Evolutionary conservation across 2,329 filamentous ascomycete species (phyloP).

Genomic region (Penicillium sp.): DNA sequence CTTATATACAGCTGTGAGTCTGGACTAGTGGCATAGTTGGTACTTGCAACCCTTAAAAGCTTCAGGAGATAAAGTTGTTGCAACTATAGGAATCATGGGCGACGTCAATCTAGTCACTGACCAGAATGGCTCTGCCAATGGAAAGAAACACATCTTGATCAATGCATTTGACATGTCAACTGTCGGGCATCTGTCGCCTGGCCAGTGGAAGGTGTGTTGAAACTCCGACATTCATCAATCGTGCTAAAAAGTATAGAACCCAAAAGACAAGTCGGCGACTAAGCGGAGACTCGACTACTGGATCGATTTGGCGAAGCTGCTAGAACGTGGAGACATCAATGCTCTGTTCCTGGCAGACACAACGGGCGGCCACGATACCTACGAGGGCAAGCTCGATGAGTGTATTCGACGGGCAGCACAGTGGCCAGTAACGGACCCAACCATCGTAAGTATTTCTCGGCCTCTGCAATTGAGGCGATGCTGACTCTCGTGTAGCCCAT

Average conservation of each 20-base stretch:
- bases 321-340: slow-evolving; percentile 60
- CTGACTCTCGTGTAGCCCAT: slow-evolving; percentile 47
- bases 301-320: slow-evolving; percentile 59
- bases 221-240: neutral
- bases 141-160: slow-evolving; percentile 55
- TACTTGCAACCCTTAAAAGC: neutral
- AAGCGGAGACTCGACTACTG: slow-evolving; percentile 57
- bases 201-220: slow-evolving; percentile 59
- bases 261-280: slow-evolving; percentile 56
- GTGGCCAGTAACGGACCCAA: slow-evolving; percentile 62
- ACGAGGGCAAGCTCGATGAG: slow-evolving; percentile 56
- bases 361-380: slow-evolving; percentile 61
- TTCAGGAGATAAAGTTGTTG: neutral
- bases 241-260: slow-evolving; percentile 46
- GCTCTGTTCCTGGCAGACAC: slow-evolving; percentile 64
- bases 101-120: slow-evolving; percentile 3
- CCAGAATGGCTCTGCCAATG: slow-evolving; percentile 18
- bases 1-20: neutral
- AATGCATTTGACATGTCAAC: slow-evolving; percentile 66
- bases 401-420: slow-evolving; percentile 60
- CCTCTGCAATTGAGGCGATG: neutral
- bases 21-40: neutral
- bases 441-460: slow-evolving; percentile 49
- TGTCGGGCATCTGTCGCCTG: slow-evolving; percentile 60
- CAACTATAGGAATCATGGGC: slow-evolving; percentile 8